phyloP scores from a whole-genome alignment of 345 rosid species.

The Salix koriyanagi region DNA sequence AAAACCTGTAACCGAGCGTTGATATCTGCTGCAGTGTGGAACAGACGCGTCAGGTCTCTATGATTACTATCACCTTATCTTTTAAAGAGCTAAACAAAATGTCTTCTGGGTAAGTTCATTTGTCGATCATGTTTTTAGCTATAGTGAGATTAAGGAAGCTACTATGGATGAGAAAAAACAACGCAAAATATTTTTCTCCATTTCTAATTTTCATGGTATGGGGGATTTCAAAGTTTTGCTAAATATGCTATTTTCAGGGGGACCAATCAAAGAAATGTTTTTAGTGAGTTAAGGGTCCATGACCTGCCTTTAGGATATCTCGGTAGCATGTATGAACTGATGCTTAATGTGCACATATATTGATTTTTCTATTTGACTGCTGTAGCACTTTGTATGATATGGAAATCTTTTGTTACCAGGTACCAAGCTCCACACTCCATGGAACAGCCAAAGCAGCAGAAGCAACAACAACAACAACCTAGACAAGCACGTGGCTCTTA shows the following conservation, averaged over 20 bases:
- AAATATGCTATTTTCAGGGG: too few species aligned
- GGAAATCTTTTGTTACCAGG: slow-evolving; percentile 30
- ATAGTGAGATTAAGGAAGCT: not conserved
- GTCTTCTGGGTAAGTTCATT: slow-evolving; percentile 73
- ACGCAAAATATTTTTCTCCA: too few species aligned
- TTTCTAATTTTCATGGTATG: not conserved
- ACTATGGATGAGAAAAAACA: not conserved
- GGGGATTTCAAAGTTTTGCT: not conserved
- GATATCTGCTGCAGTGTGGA: slow-evolving; percentile 71
- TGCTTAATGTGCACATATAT: not conserved
- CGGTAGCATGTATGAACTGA: not conserved
- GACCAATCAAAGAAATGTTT: not conserved
- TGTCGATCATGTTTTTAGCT: not conserved
- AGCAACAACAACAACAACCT: slow-evolving; percentile 46
- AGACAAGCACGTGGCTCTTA: slow-evolving; percentile 45
- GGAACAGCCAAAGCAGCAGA: slow-evolving; percentile 55
- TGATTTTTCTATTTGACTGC: not conserved
- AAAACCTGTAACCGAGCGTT: slow-evolving; percentile 3
- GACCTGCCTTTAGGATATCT: not conserved
- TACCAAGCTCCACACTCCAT: slow-evolving; percentile 69
- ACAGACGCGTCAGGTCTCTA: slow-evolving; percentile 86
- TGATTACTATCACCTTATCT: slow-evolving; percentile 88
- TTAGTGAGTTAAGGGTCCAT: not conserved
- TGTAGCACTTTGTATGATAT: not conserved
- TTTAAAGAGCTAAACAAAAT: slow-evolving; percentile 53